A percentile compares a stretch with the other conserved stretches of the same genome.
Evolutionary conservation across 139 green algal genomes (phyloP).

Genomic region (Tetratostichococcus sp.): DNA sequence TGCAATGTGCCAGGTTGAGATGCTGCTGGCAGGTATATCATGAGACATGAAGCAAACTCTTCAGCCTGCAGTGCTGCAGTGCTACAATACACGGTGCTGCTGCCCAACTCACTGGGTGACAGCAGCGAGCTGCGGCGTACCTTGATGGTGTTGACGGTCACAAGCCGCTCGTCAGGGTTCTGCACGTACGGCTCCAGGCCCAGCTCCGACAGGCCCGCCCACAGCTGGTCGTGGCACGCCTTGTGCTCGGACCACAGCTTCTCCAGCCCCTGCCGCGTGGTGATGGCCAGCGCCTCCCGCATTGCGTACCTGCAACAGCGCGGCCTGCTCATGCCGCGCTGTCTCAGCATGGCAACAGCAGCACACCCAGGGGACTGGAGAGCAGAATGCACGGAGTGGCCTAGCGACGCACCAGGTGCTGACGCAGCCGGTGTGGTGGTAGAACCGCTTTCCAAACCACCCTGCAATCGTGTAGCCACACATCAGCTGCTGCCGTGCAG

Average conservation of each 20-base stretch:
- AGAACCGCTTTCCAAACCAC: conserved; percentile 69
- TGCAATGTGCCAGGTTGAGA: no score
- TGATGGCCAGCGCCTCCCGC: conserved; percentile 77
- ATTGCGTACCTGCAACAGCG: conserved; percentile 62
- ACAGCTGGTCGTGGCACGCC: conserved; percentile 62
- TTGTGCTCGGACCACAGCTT: conserved; percentile 59
- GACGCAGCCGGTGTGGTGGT: conserved; percentile 80
- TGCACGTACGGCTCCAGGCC: conserved; percentile 78
- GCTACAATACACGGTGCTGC: no score
- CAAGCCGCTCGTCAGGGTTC: conserved; percentile 63
- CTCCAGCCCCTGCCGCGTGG: conserved; percentile 70
- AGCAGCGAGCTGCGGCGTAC: no score
- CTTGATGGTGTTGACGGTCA: conserved; percentile 92
- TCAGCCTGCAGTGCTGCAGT: background rate
- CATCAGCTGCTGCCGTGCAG: no score
- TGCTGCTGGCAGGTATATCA: no score
- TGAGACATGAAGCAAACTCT: no score
- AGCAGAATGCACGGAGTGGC: background rate
- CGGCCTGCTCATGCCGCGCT: background rate
- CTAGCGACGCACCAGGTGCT: conserved; percentile 52
- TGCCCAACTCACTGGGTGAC: no score
- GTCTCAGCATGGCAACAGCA: background rate
- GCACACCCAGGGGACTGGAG: background rate
- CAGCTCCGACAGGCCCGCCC: conserved; percentile 68
- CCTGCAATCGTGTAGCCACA: conserved; percentile 46